Percentiles rank a stretch among this genome's conserved stretches.
phyloP scores from a whole-genome alignment of 2,329 filamentous ascomycete species.

The Seiridium cupressi region DNA sequence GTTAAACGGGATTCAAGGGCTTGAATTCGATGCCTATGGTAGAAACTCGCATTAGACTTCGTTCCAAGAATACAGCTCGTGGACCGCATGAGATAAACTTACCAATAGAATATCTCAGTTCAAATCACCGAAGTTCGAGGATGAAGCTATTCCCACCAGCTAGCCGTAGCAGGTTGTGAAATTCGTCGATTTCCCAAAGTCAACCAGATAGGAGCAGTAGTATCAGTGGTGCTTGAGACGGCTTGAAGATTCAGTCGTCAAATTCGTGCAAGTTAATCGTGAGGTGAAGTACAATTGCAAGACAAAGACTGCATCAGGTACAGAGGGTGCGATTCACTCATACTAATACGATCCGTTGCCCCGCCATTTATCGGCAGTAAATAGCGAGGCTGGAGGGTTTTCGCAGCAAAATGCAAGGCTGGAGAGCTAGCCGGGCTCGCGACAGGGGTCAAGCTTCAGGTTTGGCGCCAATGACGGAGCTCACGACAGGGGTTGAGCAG shows the following conservation, averaged over 20 bases:
- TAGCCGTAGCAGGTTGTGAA: not conserved
- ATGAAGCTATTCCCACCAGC: not conserved
- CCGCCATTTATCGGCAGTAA: conserved; percentile 43
- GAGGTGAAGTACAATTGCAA: not conserved
- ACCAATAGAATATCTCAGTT: not conserved
- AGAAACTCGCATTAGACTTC: not conserved
- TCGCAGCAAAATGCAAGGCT: conserved; percentile 27
- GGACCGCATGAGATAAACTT: not conserved
- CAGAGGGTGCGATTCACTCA: not conserved
- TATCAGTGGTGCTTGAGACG: not conserved
- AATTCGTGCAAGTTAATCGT: not conserved
- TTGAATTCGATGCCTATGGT: not conserved
- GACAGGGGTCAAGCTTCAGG: conserved; percentile 1
- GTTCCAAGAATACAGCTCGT: not conserved
- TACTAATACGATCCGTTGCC: conserved; percentile 33
- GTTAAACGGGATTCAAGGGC: not conserved
- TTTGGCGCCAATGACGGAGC: conserved; percentile 3
- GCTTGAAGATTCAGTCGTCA: too few relatives aligned
- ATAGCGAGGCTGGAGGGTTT: conserved; percentile 32
- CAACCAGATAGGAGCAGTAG: not conserved
- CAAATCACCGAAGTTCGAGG: not conserved
- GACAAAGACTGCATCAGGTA: not conserved
- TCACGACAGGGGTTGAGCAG: conserved; percentile 3
- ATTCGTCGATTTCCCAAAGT: not conserved
- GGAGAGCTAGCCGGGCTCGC: conserved; percentile 7